Base-by-base conservation (phyloP, 179 eudicot genomes). In the Carnegiea gigantea region DNA sequence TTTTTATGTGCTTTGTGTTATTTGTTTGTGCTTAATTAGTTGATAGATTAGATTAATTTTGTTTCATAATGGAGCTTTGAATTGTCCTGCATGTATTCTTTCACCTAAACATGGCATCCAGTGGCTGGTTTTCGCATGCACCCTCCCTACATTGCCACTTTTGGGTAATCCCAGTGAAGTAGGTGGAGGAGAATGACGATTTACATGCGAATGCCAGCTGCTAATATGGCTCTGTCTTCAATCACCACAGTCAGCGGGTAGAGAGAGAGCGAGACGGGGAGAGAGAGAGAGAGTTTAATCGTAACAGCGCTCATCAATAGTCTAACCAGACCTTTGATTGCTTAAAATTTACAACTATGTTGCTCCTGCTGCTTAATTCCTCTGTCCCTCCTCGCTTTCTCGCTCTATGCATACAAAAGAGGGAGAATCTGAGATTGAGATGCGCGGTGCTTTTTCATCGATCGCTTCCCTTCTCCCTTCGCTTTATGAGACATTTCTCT, bases 371-470 rank as follows among this genome's bases (percentile, higher is more conserved):
- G 33, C 78, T 40, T 36, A 17, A 13, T 18, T 49, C 64, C 70
- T 49, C 13, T 49, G 2, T 49, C 54, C 9, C 6, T 49, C 4
- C 70, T 60, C 62, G 21, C 68, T 72, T 20, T 59, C 24, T 71
- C 33, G 73, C n/a, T n/a, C 54, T 13, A 70, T 49, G 9, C 2
- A 8, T 12, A 28, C 1, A 3, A 70, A 20, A 73, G 53, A 72
- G 57, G n/a, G 78, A 59, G 59, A 26, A 20, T 59, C 23, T 44
- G 46, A 59, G 83, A 13, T 44, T 77, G 84, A 77, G 77, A 82
- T 82, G 84, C 84, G 76, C 80, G 8, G 38, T 82, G 77, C 59
- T 67, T n/a, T 81, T 33, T 38, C 80, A n/a, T n/a, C n/a, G n/a
- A 38, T 70, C 78, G 46, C 57, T 9, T 38, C 36, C 59, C 18